Evolutionary conservation across 1,284 basidiomycete genomes (phyloP).

Genomic region (Calocybe gambosa): DNA sequence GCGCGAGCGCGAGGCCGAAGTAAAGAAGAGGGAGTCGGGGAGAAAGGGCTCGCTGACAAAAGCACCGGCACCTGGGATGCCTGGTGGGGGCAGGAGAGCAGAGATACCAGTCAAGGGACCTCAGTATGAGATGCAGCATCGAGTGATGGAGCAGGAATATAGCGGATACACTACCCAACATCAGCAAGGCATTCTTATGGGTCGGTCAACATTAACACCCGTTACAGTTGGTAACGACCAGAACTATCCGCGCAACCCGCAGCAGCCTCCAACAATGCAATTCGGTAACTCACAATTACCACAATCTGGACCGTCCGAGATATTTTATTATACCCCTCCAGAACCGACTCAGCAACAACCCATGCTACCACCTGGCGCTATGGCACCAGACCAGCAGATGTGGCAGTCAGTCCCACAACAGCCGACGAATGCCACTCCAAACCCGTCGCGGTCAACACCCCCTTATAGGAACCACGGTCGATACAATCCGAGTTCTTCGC

Average conservation of each 20-base stretch:
- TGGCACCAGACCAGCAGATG: constrained; percentile 43
- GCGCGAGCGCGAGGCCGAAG: constrained; percentile 35
- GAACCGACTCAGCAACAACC: constrained; percentile 27
- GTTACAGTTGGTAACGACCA: constrained; percentile 17
- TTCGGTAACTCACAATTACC: constrained; percentile 23
- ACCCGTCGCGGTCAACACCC: constrained; percentile 28
- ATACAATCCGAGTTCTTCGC: constrained; percentile 23
- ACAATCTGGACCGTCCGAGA: constrained; percentile 27
- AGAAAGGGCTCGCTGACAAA: constrained; percentile 54
- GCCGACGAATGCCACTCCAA: constrained; percentile 19
- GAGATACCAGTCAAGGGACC: constrained; percentile 86
- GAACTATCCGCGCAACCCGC: constrained; percentile 21
- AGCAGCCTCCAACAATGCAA: constrained; percentile 20
- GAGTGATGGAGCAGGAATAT: constrained; percentile 86
- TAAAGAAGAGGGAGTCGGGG: constrained; percentile 51
- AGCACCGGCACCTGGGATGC: constrained; percentile 32
- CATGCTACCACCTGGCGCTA: constrained; percentile 54
- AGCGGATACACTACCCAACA: constrained; percentile 30
- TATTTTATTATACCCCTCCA: constrained; percentile 28
- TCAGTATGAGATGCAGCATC: constrained; percentile 90
- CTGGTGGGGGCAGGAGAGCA: constrained; percentile 48
- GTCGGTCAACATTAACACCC: constrained; percentile 22
- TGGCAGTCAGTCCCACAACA: constrained; percentile 23
- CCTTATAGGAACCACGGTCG: constrained; percentile 20
- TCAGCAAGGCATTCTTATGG: constrained; percentile 24